Percentiles rank a stretch among this genome's conserved stretches.
Conservation (phyloP, 2,329 filamentous ascomycete genomes). For the Hymenoscyphus salicellus region DNA sequence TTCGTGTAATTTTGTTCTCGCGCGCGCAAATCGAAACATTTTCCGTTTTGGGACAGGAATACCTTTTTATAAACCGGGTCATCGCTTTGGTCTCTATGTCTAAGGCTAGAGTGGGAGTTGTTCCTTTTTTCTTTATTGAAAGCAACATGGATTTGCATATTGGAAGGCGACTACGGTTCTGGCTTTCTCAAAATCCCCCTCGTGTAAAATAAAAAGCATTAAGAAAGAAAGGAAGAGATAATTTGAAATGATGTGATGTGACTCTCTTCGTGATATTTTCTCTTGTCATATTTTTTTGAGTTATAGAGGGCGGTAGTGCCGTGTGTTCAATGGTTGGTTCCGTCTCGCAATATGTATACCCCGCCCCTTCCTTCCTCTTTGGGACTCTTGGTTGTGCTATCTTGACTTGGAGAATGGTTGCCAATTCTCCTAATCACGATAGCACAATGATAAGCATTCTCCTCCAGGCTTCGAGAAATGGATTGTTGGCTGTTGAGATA, state of each 20-base stretch:
- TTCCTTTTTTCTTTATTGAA: not conserved
- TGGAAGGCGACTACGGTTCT: not conserved
- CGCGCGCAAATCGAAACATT: slow-evolving; percentile 3
- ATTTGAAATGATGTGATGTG: not conserved
- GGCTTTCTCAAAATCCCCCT: not conserved
- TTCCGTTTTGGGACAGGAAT: not conserved
- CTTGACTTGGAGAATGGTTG: too few relatives aligned
- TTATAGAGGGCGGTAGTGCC: not conserved
- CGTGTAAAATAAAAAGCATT: not conserved
- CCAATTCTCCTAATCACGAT: too few relatives aligned
- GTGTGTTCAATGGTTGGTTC: not conserved
- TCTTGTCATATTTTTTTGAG: not conserved
- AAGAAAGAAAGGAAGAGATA: not conserved
- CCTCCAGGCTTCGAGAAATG: too few relatives aligned
- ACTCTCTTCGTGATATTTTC: not conserved
- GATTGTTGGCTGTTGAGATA: too few relatives aligned
- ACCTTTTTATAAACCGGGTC: not conserved
- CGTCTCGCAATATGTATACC: too few relatives aligned
- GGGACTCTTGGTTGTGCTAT: too few relatives aligned
- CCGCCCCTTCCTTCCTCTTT: too few relatives aligned
- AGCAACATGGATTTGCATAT: not conserved
- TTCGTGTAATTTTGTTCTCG: slow-evolving; percentile 4
- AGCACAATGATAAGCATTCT: too few relatives aligned
- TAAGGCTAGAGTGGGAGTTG: not conserved
- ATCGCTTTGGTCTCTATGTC: not conserved